Evolutionary conservation across 106 monocot species (phyloP).

Genomic region (Hemerocallis citrina): DNA sequence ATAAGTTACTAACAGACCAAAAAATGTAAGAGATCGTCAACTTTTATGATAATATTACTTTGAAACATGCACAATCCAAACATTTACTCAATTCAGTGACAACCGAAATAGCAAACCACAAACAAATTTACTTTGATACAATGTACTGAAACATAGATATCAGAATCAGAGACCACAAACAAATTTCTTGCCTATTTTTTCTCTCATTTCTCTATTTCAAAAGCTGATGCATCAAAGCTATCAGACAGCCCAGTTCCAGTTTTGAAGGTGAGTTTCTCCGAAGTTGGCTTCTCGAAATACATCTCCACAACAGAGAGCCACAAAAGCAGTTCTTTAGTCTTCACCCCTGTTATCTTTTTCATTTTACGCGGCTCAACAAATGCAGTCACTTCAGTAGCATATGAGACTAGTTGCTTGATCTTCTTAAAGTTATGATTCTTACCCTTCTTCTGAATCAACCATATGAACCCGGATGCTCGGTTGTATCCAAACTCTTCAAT

Average conservation of each 20-base stretch:
- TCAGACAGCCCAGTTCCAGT: constrained; percentile 18
- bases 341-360: constrained; percentile 16
- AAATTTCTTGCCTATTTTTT: too few relatives aligned
- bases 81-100: not conserved
- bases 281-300: constrained; percentile 4
- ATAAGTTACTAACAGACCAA: too few relatives aligned
- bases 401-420: constrained; percentile 16
- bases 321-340: constrained; percentile 13
- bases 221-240: constrained; percentile 4
- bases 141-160: not conserved
- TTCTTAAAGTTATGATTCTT: constrained; percentile 14
- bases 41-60: too few relatives aligned
- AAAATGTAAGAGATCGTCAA: too few relatives aligned
- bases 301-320: constrained; percentile 21
- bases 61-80: not conserved
- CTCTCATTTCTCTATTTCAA: constrained; percentile 14
- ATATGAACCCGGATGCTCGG: constrained; percentile 9
- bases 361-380: constrained; percentile 11
- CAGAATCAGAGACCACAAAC: too few relatives aligned
- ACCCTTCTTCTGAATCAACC: constrained; percentile 15
- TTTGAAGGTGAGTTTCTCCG: constrained; percentile 15
- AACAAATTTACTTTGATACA: not conserved
- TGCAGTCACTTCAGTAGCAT: constrained; percentile 15
- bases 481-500: constrained; percentile 19
- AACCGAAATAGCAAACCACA: too few relatives aligned